Evolutionary conservation across 129 eudicot species (phyloP), one percentile per base, ranked within the genome.

Genomic region (Mikania micrantha): DNA sequence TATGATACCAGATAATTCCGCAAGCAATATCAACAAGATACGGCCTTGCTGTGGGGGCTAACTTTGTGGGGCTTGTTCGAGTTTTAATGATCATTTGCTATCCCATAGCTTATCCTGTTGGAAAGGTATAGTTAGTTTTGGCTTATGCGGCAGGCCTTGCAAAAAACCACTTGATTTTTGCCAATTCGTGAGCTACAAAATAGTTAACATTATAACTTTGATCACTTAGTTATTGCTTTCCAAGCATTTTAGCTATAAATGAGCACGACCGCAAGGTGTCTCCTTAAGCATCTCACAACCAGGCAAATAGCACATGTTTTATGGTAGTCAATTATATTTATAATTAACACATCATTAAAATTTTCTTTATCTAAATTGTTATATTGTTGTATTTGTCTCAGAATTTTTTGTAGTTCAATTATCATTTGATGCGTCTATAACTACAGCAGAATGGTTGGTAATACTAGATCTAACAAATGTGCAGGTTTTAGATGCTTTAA

Each of bases 21-120:
- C 99, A 94, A 94, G 97, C 99, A 21, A 84, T 90, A 62, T 87
- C 97, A 77, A 75, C 94, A 60, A 87, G 88, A 83, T 90, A 94
- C 45, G 97, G 99, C 65, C 91, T 94, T 63, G 90, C 99, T 27
- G 97, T 94, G 62, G 97, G 99, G 35, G 95, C 99, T 38, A 94
- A 87, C 70, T 83, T 88, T 60, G 90, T 85, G 9, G 82, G 95
- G 83, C 99, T 94, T 49, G 99, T 94, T 39, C 88, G 97, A n/a
- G 48, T 84, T 66, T 71, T 94, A 71, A 94, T 90, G 99, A 54
- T 89, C 64, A 56, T 94, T 17, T 94, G 97, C 71, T 94, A 72
- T 78, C 99, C 99, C 22, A 87, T 94, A 79, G 75, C 99, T 44
- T 94, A 80, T 72, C 99, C 99, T 9, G 89, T 94, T 79, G 99